These are phyloP conservation scores for Phaeosphaeria sp. DNA, from an alignment of 2,329 filamentous ascomycete species.

Conservation along the genomic window DNA sequence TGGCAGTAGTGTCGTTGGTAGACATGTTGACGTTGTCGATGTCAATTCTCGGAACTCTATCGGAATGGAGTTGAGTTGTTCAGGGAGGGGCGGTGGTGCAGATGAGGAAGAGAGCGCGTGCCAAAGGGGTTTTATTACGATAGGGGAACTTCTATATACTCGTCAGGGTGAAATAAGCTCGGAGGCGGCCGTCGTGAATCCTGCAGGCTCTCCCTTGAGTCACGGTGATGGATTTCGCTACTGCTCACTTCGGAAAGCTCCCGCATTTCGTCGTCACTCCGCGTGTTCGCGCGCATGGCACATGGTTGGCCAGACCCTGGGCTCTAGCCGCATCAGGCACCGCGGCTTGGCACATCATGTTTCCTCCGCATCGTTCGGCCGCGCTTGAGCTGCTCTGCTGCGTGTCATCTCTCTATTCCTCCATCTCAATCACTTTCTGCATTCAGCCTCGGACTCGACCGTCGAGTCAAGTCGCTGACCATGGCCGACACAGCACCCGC, in stretches of 20 bases:
- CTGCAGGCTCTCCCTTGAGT: background rate
- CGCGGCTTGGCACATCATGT: conserved; percentile 15
- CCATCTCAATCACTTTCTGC: background rate
- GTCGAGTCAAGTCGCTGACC: conserved; percentile 13
- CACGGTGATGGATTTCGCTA: background rate
- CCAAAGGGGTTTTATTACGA: background rate
- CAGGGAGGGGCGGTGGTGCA: conserved; percentile 9
- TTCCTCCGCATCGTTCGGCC: background rate
- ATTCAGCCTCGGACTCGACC: background rate
- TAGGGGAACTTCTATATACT: background rate
- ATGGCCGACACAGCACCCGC: conserved; percentile 35
- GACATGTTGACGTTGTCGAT: conserved; percentile 28
- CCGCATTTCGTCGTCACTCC: conserved; percentile 23
- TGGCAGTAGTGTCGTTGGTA: conserved; percentile 14
- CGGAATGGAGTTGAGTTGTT: conserved; percentile 3
- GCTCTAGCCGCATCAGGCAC: background rate
- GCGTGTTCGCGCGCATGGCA: conserved; percentile 8
- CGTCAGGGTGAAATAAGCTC: background rate
- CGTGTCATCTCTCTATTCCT: conserved; percentile 1
- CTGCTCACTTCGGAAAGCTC: background rate
- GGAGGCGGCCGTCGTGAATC: background rate
- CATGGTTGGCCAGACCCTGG: conserved; percentile 23
- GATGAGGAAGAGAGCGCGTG: background rate
- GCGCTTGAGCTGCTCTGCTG: background rate
- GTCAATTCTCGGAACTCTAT: conserved; percentile 8